Percentiles rank a stretch among this genome's conserved stretches.
Conservation (phyloP, 805 yeast species). For the Scheffersomyces spartinae region DNA sequence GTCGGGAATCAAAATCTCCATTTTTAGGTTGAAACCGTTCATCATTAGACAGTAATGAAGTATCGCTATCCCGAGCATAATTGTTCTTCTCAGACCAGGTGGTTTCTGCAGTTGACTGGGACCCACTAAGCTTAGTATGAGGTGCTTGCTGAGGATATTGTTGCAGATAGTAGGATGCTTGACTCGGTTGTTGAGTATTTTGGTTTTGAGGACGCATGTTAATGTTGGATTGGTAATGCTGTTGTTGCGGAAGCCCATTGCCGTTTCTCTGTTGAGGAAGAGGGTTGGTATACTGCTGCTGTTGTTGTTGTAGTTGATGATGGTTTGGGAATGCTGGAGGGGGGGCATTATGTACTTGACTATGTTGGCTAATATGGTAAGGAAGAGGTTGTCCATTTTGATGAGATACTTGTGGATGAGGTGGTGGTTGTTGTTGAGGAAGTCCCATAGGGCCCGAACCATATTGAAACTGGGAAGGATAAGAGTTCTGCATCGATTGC, state of each 20-base stretch:
- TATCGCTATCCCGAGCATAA: conserved; percentile 25
- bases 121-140: too few species aligned
- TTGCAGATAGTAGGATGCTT: conserved; percentile 1
- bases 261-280: conserved; percentile 8
- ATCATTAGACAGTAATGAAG: conserved; percentile 23
- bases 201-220: conserved; percentile 2
- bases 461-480: too few species aligned
- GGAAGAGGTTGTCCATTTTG: background rate
- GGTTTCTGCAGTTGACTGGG: conserved; percentile 32
- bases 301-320: conserved; percentile 10
- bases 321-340: conserved; percentile 2
- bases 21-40: too few species aligned
- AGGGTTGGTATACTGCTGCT: conserved; percentile 5
- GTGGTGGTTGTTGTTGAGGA: conserved; percentile 2
- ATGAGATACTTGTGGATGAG: conserved; percentile 1
- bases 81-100: conserved; percentile 25
- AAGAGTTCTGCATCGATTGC: conserved; percentile 5
- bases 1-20: too few species aligned
- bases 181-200: conserved; percentile 1
- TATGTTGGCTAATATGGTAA: too few species aligned
- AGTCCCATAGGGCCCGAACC: too few species aligned
- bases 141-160: too few species aligned
- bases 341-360: conserved; percentile 1
- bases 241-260: too few species aligned
- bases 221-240: conserved; percentile 2